Evolutionary conservation across 768 basidiomycete species (phyloP), one percentile per base, ranked within the genome.

Genomic region (Boletus rex-veris): DNA sequence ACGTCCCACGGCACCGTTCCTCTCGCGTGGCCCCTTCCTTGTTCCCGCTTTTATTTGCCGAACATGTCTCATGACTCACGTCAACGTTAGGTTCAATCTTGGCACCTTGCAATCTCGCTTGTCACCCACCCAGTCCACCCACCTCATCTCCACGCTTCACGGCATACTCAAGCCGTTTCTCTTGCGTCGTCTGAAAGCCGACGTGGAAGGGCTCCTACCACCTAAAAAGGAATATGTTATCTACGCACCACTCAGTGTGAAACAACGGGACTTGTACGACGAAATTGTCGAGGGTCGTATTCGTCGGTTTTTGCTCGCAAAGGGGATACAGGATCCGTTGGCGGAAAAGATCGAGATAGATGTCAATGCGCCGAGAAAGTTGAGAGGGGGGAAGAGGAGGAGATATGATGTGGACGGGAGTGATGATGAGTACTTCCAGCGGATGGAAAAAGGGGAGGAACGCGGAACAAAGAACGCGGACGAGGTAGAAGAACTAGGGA

Each of bases 81-180:
- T 57, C 7, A 45, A 55, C 33, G 28, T 30, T 50, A 87, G 84
- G 81, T 90, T 91, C 64, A 85, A 87, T 64, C 77, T 92, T 24
- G 84, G 87, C 15, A 76, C 80, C 11, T 75, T 88, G 54, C 79
- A 84, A 57, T 72, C 77, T 4, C 72, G 75, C 11, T 70, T 92
- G 15, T 79, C 81, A 3, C 75, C 78, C 5, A 77, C 79, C 16
- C 82, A 85, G 36, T 83, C 85, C 1, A 71, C 80, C 0, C 76
- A 82, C 38, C 79, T 96, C 60, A 87, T 97, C 54, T 77, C 81
- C 28, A 81, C 88, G 0, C 80, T 98, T 0, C 94, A 97, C 67
- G 82, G 83, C 3, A 95, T 99, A 63, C 82, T 99, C 45, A 93
- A 94, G 61, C 97, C 97, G 2, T 99, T 98, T 78, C 80, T 98